Base-by-base conservation (phyloP, 2,329 filamentous ascomycete species). In the Aspergillus sergii region DNA sequence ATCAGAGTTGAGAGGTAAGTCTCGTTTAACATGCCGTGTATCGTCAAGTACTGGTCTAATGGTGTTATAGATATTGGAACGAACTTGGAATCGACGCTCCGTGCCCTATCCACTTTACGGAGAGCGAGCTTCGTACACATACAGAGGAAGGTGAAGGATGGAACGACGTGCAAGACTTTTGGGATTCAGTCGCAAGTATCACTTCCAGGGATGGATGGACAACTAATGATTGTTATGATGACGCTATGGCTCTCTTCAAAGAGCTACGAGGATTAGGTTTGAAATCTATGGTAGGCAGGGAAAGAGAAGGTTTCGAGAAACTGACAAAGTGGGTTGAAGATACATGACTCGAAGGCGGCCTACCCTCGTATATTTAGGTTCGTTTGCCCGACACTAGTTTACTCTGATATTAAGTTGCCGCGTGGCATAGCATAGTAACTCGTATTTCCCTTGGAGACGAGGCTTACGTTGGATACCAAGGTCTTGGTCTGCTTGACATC, bases 1-100 rank as follows among this genome's bases (percentile, higher is more conserved):
- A 72, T 74, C 19, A 65, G 66, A 5, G 30, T 73, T 19, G 66
- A 71, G 61, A 73, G 46, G 71, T 72, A 68, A 58, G 61, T 21
- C 10, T 12, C 1, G 1, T 6, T 36, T 36, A 6, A 1, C 14
- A 16, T 7, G 5, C 26, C 26, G 5, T 28, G 26, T 28, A 28
- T 6, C 26, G 1, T 28, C 26, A 28, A 28, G 8, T 7, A 28
- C 26, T 28, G 26, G 6, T 28, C 34, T 36, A 16, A 16, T 8
- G 5, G 3, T 12, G 6, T 16, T 36, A 7, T 7, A 36, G 34
- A 36, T 7, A 7, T 0, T 41, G 39, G 19, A 9, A 4, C n/a
- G 8, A 41, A n/a, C 3, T 41, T 4, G 39, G 7, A 41, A 19
- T 4, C 3, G 19, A 41, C 39, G 16, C 16, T 41, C 39, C 8